Evolutionary conservation across 257 asterid genomes (phyloP).

Genomic region (Rauvolfia tetraphylla): DNA sequence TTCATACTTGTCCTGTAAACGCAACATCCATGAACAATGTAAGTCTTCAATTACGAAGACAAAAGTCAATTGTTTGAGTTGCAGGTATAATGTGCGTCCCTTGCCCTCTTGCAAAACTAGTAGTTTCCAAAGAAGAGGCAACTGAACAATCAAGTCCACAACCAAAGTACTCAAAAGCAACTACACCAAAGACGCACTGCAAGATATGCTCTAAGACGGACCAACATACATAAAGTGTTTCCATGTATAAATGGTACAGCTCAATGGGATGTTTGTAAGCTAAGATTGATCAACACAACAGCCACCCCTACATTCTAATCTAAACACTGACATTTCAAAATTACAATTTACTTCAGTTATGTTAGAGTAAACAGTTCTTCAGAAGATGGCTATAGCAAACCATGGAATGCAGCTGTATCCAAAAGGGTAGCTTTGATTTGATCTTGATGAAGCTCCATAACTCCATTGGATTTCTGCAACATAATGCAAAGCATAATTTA

Average conservation of each 20-base stretch:
- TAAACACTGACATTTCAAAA: neutral
- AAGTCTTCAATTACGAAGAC: no score
- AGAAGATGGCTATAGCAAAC: conserved; percentile 28
- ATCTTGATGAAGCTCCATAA: conserved; percentile 50
- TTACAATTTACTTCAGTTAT: neutral
- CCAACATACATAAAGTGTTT: neutral
- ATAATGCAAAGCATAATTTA: neutral
- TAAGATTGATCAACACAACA: neutral
- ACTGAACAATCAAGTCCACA: neutral
- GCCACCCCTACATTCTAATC: neutral
- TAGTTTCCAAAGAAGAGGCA: neutral
- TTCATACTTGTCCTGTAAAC: neutral
- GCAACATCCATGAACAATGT: no score
- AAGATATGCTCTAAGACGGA: neutral
- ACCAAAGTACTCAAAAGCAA: neutral
- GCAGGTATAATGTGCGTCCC: neutral
- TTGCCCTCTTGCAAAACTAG: neutral
- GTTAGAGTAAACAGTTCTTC: neutral
- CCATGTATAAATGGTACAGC: neutral
- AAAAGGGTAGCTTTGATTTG: conserved; percentile 60
- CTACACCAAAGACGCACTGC: neutral
- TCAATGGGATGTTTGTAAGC: neutral
- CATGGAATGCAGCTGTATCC: conserved; percentile 65
- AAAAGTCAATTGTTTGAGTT: neutral
- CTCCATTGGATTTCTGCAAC: conserved; percentile 56